Evolutionary conservation across 2,329 filamentous ascomycete species (phyloP).

Genomic region (Alternaria gansuensis): DNA sequence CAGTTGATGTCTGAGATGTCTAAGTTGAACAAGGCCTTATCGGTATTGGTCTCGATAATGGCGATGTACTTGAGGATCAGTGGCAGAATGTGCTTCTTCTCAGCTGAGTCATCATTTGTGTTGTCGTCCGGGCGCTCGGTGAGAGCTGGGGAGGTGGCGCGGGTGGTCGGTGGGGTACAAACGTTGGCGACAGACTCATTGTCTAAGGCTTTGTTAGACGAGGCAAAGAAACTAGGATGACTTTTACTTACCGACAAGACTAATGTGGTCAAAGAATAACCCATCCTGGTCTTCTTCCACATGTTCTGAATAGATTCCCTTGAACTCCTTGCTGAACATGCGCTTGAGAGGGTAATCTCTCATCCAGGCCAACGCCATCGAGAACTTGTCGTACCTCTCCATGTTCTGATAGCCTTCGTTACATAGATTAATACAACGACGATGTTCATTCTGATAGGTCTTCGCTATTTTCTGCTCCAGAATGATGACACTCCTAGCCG

Average conservation of each 20-base stretch:
- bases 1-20: not conserved
- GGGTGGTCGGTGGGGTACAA: not conserved
- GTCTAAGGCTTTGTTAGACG: not conserved
- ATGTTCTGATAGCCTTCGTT: not conserved
- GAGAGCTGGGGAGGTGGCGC: not conserved
- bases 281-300: not conserved
- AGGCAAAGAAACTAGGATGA: no score
- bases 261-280: not conserved
- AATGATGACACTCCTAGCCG: not conserved
- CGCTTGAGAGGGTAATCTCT: not conserved
- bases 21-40: not conserved
- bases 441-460: not conserved
- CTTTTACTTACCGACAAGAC: not conserved
- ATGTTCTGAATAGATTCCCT: not conserved
- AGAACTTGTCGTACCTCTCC: not conserved
- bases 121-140: not conserved
- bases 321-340: not conserved
- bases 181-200: not conserved
- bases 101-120: not conserved
- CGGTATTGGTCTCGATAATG: not conserved
- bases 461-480: not conserved
- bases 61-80: constrained; percentile 5
- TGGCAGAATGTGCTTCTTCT: not conserved
- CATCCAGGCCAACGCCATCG: not conserved
- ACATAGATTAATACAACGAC: no score